These are phyloP conservation scores for Gentiana dahurica DNA, from an alignment of 257 asterid genomes.

Conservation along the genomic window DNA sequence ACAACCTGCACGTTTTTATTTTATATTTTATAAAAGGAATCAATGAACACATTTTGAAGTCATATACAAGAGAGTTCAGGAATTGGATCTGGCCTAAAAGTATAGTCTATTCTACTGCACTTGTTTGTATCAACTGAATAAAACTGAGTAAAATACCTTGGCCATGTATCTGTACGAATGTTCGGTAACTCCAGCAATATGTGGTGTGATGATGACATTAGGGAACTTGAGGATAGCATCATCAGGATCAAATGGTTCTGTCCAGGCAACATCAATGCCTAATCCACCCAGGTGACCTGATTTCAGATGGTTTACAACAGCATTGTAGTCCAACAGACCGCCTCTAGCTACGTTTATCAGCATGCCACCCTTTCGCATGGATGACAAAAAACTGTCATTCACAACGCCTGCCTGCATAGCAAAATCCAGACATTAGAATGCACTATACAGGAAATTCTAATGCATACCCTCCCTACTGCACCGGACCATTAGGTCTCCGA, in stretches of 20 bases:
- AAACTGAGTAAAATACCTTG: constrained; percentile 38
- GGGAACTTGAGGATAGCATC: constrained; percentile 67
- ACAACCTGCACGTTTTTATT: constrained; percentile 39
- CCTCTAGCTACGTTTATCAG: constrained; percentile 85
- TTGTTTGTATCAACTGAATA: not conserved
- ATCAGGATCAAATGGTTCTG: constrained; percentile 89
- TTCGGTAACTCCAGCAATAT: constrained; percentile 89
- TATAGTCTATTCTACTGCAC: not conserved
- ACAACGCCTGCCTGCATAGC: constrained; percentile 69
- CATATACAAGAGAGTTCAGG: not conserved
- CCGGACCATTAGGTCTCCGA: no score
- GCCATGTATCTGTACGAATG: constrained; percentile 71
- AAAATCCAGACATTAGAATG: constrained; percentile 3
- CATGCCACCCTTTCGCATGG: constrained; percentile 86
- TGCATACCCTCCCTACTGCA: no score
- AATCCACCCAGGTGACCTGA: constrained; percentile 90
- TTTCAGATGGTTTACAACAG: constrained; percentile 54
- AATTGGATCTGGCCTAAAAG: no score
- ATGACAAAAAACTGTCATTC: constrained; percentile 55
- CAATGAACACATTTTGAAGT: no score
- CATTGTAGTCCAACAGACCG: constrained; percentile 70
- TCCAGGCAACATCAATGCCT: constrained; percentile 96
- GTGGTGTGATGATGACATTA: constrained; percentile 82
- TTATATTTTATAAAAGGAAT: no score
- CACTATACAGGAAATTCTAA: not conserved